These are phyloP conservation scores for Arthrobotrys megalospora DNA, from an alignment of 2,329 filamentous ascomycete genomes.

Conservation along the genomic window DNA sequence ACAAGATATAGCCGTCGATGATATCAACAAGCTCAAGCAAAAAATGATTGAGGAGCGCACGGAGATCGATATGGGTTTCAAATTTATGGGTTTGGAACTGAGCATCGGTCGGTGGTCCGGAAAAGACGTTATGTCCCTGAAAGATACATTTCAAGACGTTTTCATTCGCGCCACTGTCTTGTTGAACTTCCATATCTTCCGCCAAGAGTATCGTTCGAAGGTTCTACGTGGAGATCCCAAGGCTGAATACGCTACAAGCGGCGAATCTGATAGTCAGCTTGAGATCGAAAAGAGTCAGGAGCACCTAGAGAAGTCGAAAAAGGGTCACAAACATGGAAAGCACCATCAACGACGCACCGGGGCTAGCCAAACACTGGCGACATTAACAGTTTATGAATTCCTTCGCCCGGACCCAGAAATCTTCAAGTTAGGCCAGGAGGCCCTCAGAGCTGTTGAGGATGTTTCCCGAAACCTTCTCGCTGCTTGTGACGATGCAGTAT, in stretches of 20 bases:
- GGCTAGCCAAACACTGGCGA: conserved; percentile 42
- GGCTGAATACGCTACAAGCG: background rate
- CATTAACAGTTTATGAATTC: conserved; percentile 55
- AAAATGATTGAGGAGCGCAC: conserved; percentile 46
- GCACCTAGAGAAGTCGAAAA: conserved; percentile 14
- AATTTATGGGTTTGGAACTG: conserved; percentile 48
- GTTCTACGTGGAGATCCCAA: conserved; percentile 33
- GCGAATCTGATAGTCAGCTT: conserved; percentile 5
- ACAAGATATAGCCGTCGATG: conserved; percentile 42
- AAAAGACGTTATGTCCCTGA: conserved; percentile 45
- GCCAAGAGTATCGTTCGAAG: conserved; percentile 53
- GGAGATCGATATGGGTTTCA: conserved; percentile 40
- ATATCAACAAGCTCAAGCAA: conserved; percentile 45
- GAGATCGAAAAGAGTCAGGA: conserved; percentile 31
- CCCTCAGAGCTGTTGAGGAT: conserved; percentile 45
- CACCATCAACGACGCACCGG: conserved; percentile 25
- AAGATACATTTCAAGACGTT: conserved; percentile 44
- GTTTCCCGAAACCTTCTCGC: conserved; percentile 42
- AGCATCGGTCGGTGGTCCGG: conserved; percentile 57
- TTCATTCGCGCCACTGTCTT: conserved; percentile 46
- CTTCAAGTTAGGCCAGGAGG: conserved; percentile 47
- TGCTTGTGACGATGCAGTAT: conserved; percentile 35
- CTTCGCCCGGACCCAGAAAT: conserved; percentile 49
- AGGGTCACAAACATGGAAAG: conserved; percentile 28
- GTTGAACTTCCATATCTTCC: conserved; percentile 55